Evolutionary conservation across 2,329 filamentous ascomycete genomes (phyloP), one percentile per base, ranked within the genome.

Genomic region (Pseudocercospora fijiensis): DNA sequence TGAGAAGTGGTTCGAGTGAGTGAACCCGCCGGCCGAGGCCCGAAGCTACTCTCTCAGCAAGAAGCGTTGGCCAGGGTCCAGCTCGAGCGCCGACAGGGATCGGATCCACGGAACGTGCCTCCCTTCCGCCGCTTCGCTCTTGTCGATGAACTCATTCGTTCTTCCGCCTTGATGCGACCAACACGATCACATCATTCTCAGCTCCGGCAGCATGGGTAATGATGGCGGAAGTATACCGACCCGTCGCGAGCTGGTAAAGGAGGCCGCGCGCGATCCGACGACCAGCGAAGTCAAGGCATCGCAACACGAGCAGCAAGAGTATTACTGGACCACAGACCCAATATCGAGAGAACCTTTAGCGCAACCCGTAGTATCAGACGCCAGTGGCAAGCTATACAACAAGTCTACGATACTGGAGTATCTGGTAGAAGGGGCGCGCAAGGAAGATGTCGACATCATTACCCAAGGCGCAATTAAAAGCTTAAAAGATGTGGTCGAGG

Each of bases 221-320:
- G 95, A 99, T 77, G 95, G 95, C 71, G 95, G 95, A 68, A 87
- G 91, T 70, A 99, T 99, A 71, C 95, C 95, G 4, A 98, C 90
- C 67, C 91, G 96, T 30, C 90, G 92, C 74, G 96, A 99, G 78
- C 90, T 99, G 52, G 95, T 99, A 77, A 96, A 96, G 79, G 90
- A 94, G 78, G 92, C 93, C 27, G 92, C 93, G 47, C 90, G 91
- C 72, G 85, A 88, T 58, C 90, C 90, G 22, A 96, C 90, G 33
- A 85, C 91, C 27, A 88, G 91, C 53, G 90, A 98, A 80, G 81
- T 96, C 62, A 98, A 98, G 80, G 92, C 95, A 68, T 89, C 90
- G 8, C 89, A 89, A 69, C 87, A 90, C 74, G 94, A 97, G 77
- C 90, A 91, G 47, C 89, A 95, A 74, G 85, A 87, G 64, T 92